A percentile compares a stretch with the other conserved stretches of the same genome.
Evolutionary conservation across 805 yeast species (phyloP).

Genomic region (Metschnikowia dekortorum): DNA sequence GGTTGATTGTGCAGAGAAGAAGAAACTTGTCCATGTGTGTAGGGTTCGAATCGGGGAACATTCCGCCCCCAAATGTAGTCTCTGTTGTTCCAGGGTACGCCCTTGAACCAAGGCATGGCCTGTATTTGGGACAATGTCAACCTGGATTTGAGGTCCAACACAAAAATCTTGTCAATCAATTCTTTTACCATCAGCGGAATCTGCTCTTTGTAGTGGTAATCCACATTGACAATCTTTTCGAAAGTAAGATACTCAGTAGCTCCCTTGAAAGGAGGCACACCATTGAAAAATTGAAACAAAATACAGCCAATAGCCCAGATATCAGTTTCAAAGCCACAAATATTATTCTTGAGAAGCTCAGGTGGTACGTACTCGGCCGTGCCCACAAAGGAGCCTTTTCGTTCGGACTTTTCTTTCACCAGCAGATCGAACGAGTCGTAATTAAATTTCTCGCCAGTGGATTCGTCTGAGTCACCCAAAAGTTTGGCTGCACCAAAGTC

Average conservation of each 20-base stretch:
- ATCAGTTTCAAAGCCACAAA: constrained; percentile 80
- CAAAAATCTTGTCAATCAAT: constrained; percentile 30
- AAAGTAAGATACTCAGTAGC: constrained; percentile 79
- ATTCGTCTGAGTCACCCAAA: constrained; percentile 38
- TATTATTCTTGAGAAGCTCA: constrained; percentile 71
- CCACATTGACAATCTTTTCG: constrained; percentile 77
- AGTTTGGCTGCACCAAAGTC: constrained; percentile 98
- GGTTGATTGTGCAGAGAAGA: background rate
- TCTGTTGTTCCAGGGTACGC: constrained; percentile 38
- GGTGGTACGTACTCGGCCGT: constrained; percentile 97
- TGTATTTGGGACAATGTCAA: constrained; percentile 32
- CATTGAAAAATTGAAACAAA: constrained; percentile 75
- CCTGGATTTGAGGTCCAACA: constrained; percentile 30
- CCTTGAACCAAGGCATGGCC: constrained; percentile 33
- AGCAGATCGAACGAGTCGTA: constrained; percentile 24
- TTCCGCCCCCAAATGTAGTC: constrained; percentile 35
- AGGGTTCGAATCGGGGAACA: constrained; percentile 27
- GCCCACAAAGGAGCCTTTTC: constrained; percentile 81
- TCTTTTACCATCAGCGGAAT: constrained; percentile 27
- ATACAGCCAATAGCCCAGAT: constrained; percentile 96
- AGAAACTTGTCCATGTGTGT: constrained; percentile 4
- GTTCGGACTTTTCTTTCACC: constrained; percentile 16
- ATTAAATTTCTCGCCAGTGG: constrained; percentile 28
- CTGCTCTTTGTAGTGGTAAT: constrained; percentile 49
- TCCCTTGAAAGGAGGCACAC: constrained; percentile 87